Conservation (phyloP, 106 monocot genomes). For the Gastrodia elata region DNA sequence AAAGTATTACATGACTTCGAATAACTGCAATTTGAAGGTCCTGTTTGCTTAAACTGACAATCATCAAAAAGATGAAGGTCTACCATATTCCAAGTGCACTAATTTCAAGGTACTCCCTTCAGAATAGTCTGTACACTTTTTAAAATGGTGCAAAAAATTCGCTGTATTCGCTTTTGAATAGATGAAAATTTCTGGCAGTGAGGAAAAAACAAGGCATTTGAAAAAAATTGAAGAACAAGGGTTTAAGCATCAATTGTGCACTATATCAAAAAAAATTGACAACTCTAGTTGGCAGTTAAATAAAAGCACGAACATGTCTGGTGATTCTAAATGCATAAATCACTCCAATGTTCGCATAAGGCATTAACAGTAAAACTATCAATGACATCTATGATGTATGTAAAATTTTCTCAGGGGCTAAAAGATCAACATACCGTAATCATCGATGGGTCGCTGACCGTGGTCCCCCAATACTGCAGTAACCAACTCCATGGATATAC, state of each 20-base stretch:
- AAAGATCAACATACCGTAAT: constrained; percentile 62
- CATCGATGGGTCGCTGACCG: constrained; percentile 93
- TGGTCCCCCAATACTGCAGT: constrained; percentile 97
- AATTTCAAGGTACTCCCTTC: background rate
- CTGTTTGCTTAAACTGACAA: background rate
- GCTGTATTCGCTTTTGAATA: too few species aligned
- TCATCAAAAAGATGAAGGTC: background rate
- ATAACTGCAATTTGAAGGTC: background rate
- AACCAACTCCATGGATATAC: constrained; percentile 95
- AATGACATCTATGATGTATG: background rate
- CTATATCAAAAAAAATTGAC: background rate
- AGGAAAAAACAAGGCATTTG: background rate
- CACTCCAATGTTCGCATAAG: background rate
- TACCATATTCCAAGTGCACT: background rate
- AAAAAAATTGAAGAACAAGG: background rate
- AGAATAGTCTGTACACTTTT: background rate
- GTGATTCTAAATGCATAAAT: background rate
- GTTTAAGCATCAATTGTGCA: background rate
- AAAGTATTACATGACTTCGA: background rate
- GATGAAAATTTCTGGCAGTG: too few species aligned
- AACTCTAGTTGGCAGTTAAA: background rate
- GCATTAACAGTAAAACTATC: background rate
- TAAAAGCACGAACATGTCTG: background rate
- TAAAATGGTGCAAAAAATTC: background rate
- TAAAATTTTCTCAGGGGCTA: background rate